Conservation (phyloP, 1,139 yeast genomes). For the Blastobotrys aristatus region DNA sequence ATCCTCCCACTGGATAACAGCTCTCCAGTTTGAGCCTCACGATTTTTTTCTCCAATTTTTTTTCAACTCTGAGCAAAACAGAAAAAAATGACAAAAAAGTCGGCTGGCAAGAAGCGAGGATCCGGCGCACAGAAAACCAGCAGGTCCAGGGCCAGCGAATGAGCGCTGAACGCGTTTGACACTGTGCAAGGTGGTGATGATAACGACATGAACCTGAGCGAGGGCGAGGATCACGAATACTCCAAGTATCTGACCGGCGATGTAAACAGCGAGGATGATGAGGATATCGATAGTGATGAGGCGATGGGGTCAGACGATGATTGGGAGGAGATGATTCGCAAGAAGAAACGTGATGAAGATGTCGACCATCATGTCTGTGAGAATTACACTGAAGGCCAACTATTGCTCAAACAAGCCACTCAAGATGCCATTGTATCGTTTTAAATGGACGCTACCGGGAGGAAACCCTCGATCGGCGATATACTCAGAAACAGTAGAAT, state of each 20-base stretch:
- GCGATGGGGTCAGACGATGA: slow-evolving; percentile 36
- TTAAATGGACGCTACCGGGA: no score
- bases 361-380: slow-evolving; percentile 23
- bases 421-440: no score
- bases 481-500: no score
- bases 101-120: neutral
- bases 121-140: neutral
- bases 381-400: no score
- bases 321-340: slow-evolving; percentile 22
- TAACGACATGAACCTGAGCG: slow-evolving; percentile 20
- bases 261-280: slow-evolving; percentile 37
- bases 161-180: slow-evolving; percentile 45
- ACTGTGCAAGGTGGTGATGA: slow-evolving; percentile 40
- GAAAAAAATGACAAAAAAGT: neutral
- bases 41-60: neutral
- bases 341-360: slow-evolving; percentile 19
- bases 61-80: neutral
- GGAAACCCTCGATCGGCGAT: no score
- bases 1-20: no score
- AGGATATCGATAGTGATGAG: slow-evolving; percentile 43
- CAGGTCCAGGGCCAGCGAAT: neutral
- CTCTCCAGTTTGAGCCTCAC: neutral
- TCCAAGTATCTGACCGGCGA: slow-evolving; percentile 31
- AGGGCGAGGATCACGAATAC: slow-evolving; percentile 27
- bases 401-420: no score